Evolutionary conservation across 2,329 filamentous ascomycete species (phyloP), one percentile per base, ranked within the genome.

Genomic region (Phialemoniopsis sp.): DNA sequence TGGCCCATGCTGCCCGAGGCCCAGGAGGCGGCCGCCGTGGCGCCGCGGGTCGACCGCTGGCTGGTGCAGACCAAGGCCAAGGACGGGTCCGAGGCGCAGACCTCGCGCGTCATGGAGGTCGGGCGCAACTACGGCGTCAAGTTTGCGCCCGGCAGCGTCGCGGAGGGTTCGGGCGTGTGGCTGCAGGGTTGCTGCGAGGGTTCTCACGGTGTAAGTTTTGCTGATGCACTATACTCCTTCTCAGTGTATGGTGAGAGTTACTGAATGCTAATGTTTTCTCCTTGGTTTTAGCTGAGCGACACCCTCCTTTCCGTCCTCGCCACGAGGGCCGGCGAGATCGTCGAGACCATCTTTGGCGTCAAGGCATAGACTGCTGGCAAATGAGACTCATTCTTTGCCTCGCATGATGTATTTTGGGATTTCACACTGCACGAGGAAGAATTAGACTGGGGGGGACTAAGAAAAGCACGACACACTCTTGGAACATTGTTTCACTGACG

Each of bases 151-250:
- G 82, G 77, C 21, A 72, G 76, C 35, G 84, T 97, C 28, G 75
- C 80, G n/a, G 57, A 73, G 1, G 79, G 82, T 33, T 85, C 88
- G 13, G 90, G 90, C 4, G 73, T 97, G 42, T 97, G 87, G 85
- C 71, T 97, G 52, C 93, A 97, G 61, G 91, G 91, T 26, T 96
- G 90, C 67, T 94, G 89, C 59, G 90, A 97, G 69, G 80, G 75
- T 45, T 95, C 89, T 28, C 91, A 97, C 62, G 91, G 91, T 43
- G 85, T 91, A 76, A 80, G 85, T 81, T 32, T 38, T 40, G 10
- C 26, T 38, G n/a, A n/a, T n/a, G n/a, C n/a, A n/a, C n/a, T 13
- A 31, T 21, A 31, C 16, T 33, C 16, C 32, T 16, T 28, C 14
- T 36, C 10, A 35, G n/a, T 28, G 26, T 39, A 35, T 41, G 37